Conservation (phyloP, 2,329 filamentous ascomycete species). For the Pyrenochaeta sp. region DNA sequence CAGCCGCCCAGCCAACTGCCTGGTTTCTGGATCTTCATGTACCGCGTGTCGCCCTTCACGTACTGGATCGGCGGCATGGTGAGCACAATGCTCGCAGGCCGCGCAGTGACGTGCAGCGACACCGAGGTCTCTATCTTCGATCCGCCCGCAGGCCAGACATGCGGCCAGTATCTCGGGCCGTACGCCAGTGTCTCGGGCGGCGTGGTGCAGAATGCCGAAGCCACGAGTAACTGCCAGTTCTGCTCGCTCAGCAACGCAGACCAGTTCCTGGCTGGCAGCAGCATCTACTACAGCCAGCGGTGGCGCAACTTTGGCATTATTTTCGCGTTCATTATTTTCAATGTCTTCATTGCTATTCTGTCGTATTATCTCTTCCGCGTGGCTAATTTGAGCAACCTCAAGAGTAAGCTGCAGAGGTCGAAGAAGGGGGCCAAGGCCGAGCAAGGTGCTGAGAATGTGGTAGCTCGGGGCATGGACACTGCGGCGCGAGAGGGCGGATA, state of each 20-base stretch:
- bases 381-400: slow-evolving; percentile 27
- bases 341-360: slow-evolving; percentile 64
- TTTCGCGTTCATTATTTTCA: slow-evolving; percentile 72
- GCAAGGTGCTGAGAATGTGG: slow-evolving; percentile 16
- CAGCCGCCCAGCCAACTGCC: slow-evolving; percentile 66
- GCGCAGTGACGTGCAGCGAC: slow-evolving; percentile 56
- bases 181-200: slow-evolving; percentile 52
- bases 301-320: slow-evolving; percentile 75
- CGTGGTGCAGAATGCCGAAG: slow-evolving; percentile 52
- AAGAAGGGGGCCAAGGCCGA: slow-evolving; percentile 28
- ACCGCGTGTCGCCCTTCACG: slow-evolving; percentile 70
- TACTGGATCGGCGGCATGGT: slow-evolving; percentile 62
- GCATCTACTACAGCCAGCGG: slow-evolving; percentile 56
- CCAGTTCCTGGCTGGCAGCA: slow-evolving; percentile 54
- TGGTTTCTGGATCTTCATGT: slow-evolving; percentile 82
- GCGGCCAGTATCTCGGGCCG: slow-evolving; percentile 52
- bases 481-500: slow-evolving; percentile 25
- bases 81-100: slow-evolving; percentile 52
- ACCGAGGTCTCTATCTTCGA: slow-evolving; percentile 53
- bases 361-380: slow-evolving; percentile 62
- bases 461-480: slow-evolving; percentile 13
- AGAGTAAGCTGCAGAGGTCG: slow-evolving; percentile 18
- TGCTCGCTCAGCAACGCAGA: slow-evolving; percentile 57
- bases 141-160: slow-evolving; percentile 52
- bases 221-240: slow-evolving; percentile 58